Evolutionary conservation across 352 stramenopile genomes (phyloP).

Genomic region (Phytophthora pluvialis): DNA sequence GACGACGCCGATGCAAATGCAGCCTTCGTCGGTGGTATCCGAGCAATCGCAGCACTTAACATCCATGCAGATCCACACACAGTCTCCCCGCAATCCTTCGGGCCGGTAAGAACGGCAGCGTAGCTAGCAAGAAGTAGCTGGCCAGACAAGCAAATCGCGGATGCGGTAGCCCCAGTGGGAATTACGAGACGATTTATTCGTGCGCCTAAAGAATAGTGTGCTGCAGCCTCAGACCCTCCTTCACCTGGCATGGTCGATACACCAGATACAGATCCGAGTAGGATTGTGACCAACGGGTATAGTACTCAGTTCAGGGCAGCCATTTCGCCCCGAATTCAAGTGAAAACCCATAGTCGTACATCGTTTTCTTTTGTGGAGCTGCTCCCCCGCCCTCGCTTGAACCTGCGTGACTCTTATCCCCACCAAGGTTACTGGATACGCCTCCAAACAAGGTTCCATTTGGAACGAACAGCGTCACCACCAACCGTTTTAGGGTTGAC

Average conservation of each 20-base stretch:
- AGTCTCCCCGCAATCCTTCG: constrained; percentile 59
- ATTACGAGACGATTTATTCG: constrained; percentile 25
- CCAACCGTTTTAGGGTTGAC: constrained; percentile 64
- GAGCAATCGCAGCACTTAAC: constrained; percentile 27
- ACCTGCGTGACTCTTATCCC: constrained; percentile 10
- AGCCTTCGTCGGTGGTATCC: neutral
- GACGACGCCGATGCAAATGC: neutral
- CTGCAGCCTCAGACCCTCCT: neutral
- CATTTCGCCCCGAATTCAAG: constrained; percentile 78
- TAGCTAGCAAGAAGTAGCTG: constrained; percentile 55
- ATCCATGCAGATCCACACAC: constrained; percentile 41
- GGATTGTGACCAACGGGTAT: constrained; percentile 52
- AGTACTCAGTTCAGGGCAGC: constrained; percentile 73
- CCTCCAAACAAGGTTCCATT: constrained; percentile 29
- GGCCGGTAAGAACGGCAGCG: constrained; percentile 46
- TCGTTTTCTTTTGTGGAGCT: constrained; percentile 38
- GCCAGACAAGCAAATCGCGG: constrained; percentile 52
- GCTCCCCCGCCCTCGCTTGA: neutral
- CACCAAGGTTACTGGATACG: constrained; percentile 14
- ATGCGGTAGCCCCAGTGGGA: constrained; percentile 41
- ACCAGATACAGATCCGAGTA: constrained; percentile 17
- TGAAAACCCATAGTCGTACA: constrained; percentile 76
- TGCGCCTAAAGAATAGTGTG: neutral
- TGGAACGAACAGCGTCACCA: constrained; percentile 61
- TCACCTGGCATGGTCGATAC: neutral